These are phyloP conservation scores for Phoenix roebelenii DNA, from an alignment of 176 grass and related monocot species.

Conservation along the genomic window DNA sequence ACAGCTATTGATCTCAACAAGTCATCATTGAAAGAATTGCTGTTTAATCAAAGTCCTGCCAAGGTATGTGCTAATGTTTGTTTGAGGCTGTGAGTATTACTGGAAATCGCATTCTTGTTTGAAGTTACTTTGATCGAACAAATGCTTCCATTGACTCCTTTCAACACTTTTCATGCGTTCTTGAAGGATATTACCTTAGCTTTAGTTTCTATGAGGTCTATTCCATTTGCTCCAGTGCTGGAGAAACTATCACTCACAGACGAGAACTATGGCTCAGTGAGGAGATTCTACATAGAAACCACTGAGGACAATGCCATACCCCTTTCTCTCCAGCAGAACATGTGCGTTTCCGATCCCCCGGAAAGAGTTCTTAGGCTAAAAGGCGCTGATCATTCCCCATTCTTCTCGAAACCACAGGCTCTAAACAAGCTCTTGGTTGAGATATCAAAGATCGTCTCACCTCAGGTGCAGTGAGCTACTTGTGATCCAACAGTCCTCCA, in stretches of 20 bases:
- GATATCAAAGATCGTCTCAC: slow-evolving; percentile 43
- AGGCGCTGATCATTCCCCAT: slow-evolving; percentile 75
- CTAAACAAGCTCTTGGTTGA: slow-evolving; percentile 76
- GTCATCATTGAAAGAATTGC: slow-evolving; percentile 45
- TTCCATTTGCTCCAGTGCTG: slow-evolving; percentile 64
- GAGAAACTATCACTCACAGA: slow-evolving; percentile 64
- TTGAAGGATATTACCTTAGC: slow-evolving; percentile 72
- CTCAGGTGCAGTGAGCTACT: slow-evolving; percentile 21
- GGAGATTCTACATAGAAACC: slow-evolving; percentile 75
- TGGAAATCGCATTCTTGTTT: too few species aligned
- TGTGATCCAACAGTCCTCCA: too few species aligned
- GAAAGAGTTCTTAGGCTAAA: slow-evolving; percentile 79
- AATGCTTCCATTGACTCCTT: not conserved
- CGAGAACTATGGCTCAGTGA: slow-evolving; percentile 68
- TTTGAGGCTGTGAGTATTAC: too few species aligned
- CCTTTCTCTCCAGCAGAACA: slow-evolving; percentile 51
- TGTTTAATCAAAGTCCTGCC: slow-evolving; percentile 87
- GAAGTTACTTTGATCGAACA: too few species aligned
- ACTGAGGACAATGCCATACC: slow-evolving; percentile 79
- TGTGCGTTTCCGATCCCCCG: slow-evolving; percentile 49
- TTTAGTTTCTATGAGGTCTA: slow-evolving; percentile 73
- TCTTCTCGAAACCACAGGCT: slow-evolving; percentile 93
- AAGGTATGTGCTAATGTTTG: slow-evolving; percentile 35
- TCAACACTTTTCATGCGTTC: not conserved
- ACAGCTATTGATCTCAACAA: slow-evolving; percentile 76